Conservation (phyloP, 1,139 yeast species). For the Pichia kudriavzevii region DNA sequence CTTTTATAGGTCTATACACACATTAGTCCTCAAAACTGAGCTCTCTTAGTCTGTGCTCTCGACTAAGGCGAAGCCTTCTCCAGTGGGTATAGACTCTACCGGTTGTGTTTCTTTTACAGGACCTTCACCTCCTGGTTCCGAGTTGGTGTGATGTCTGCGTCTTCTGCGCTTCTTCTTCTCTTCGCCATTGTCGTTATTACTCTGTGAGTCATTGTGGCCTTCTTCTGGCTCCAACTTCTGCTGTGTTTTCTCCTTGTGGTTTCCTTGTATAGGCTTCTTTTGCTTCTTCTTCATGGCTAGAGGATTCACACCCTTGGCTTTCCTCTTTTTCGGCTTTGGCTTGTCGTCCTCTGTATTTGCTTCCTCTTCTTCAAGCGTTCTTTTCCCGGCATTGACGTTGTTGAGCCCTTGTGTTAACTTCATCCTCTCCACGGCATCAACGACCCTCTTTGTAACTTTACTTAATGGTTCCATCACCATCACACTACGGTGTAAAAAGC, state of each 20-base stretch:
- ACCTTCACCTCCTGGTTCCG: background rate
- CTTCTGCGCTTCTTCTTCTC: constrained; percentile 34
- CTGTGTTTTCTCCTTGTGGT: constrained; percentile 74
- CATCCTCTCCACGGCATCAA: constrained; percentile 47
- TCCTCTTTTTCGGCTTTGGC: constrained; percentile 28
- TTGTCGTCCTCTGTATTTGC: constrained; percentile 18
- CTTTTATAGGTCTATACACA: too few species aligned
- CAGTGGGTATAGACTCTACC: background rate
- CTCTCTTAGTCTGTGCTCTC: background rate
- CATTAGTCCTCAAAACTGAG: too few species aligned
- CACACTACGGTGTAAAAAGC: constrained; percentile 83
- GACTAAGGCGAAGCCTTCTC: background rate
- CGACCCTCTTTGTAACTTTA: constrained; percentile 53
- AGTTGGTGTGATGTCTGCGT: too few species aligned
- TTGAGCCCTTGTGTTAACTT: constrained; percentile 78
- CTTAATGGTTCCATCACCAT: constrained; percentile 95
- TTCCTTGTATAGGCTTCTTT: constrained; percentile 62
- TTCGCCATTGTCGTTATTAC: too few species aligned
- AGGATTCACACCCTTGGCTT: constrained; percentile 25
- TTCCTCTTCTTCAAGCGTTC: constrained; percentile 15
- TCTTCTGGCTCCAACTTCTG: constrained; percentile 33
- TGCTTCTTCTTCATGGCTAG: constrained; percentile 49
- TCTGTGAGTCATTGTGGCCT: constrained; percentile 30
- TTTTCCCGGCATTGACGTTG: constrained; percentile 34
- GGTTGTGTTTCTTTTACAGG: background rate